Base-by-base conservation (phyloP, 805 yeast genomes). In the Lachancea thermotolerans region DNA sequence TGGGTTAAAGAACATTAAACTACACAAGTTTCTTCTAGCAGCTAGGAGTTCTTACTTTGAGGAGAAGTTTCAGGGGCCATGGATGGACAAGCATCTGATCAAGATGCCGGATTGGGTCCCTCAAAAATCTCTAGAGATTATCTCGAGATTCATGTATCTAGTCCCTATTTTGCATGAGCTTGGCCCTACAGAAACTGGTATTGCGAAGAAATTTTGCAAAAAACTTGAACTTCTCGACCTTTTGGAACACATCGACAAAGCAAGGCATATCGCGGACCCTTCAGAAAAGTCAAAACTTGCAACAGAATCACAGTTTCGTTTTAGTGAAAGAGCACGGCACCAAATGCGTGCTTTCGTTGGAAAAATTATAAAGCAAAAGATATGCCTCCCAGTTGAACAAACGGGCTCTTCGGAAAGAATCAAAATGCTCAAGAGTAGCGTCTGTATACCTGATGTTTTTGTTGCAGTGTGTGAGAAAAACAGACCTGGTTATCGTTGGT, bases 401-500 rank as follows among this genome's bases (percentile, higher is more conserved):
- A 32, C 17, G 8, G 5, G 21, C 4, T 12, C 28, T 4, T 21
- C 7, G 4, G 25, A 21, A 21, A 7, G 6, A 7, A 4, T 21
- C 4, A 7, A 21, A 21, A 21, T 7, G 7, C 25, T 21, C 25
- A 21, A 21, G 25, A 21, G 25, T 21, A 21, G 25, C 25, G 25
- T 7, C 7, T 21, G 25, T 7, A 18, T 38, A 7, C 77, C 85
- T 0, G 87, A 82, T 60, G 54, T 75, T 0, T 65, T 77, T 1
- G 39, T 80, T 0, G 54, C 70, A 1, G 69, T 71, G 6, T 49
- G 51, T 5, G 39, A 53, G 9, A 55, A 62, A 4, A 67, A 66
- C 2, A 49, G 49, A 18, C 43, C 51, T 28, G 36, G 35, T 7
- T 39, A 32, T 3, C 35, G 58, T 39, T 55, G 60, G 0, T 71